These are phyloP conservation scores for Microbotryum saponariae DNA, from an alignment of 1,284 basidiomycete genomes.

Conservation along the genomic window DNA sequence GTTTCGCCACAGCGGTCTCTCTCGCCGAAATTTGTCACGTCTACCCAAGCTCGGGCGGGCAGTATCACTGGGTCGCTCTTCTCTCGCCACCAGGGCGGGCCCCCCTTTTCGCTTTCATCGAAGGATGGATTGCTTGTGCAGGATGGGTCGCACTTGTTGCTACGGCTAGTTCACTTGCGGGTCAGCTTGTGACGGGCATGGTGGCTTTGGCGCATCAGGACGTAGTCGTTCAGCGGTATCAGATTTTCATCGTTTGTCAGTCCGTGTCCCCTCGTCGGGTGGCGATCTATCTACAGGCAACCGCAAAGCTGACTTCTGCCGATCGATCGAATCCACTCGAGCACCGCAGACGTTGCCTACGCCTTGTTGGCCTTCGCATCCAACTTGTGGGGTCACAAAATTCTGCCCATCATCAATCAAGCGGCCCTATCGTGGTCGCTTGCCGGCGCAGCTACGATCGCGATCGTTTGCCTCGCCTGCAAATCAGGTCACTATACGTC, in stretches of 20 bases:
- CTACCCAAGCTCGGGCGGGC: conserved; percentile 30
- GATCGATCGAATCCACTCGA: background rate
- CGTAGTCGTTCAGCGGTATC: conserved; percentile 24
- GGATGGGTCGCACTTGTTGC: conserved; percentile 31
- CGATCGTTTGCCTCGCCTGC: conserved; percentile 43
- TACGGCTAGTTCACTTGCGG: conserved; percentile 19
- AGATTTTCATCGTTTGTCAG: conserved; percentile 20
- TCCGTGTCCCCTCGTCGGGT: background rate
- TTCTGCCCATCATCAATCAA: conserved; percentile 40
- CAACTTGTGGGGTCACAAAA: conserved; percentile 11
- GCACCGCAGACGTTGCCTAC: background rate
- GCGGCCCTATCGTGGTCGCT: conserved; percentile 41
- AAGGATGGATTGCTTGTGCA: conserved; percentile 30
- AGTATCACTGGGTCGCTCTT: conserved; percentile 28
- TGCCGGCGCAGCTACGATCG: conserved; percentile 40
- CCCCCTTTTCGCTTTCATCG: conserved; percentile 18
- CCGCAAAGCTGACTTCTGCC: background rate
- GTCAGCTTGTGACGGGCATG: conserved; percentile 16
- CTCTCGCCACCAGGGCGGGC: conserved; percentile 20
- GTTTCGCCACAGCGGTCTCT: conserved; percentile 26
- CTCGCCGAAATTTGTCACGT: conserved; percentile 38
- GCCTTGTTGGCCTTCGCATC: conserved; percentile 1
- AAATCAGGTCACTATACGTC: conserved; percentile 40
- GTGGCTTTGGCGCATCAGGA: conserved; percentile 18
- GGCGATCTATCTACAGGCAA: conserved; percentile 8